Base-by-base conservation (phyloP, 2,329 filamentous ascomycete genomes). In the Lecanicillium sp. region DNA sequence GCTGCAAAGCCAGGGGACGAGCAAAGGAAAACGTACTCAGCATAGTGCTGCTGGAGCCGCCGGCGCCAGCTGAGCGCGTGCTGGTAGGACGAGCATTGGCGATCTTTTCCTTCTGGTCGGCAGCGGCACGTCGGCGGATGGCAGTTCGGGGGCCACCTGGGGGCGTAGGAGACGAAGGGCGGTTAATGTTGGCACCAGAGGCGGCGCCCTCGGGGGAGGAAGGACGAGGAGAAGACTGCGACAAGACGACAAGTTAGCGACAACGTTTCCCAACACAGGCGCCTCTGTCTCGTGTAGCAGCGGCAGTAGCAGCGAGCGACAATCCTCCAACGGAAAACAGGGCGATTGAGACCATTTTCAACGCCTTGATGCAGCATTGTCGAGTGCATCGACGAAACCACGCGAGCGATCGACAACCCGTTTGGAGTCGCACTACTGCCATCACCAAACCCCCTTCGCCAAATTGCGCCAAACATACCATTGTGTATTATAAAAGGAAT, bases 11-110 rank as follows among this genome's bases (percentile, higher is more conserved):
- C n/a, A n/a, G n/a, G n/a, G n/a, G n/a, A n/a, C n/a, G 33, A 19
- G 6, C 15, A 31, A 18, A 32, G 25, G 19, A 30, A 12, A 33
- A 78, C 83, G 51, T 83, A 87, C 89, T 90, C 71, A 98, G 74
- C 92, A 98, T 98, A 38, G 92, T 98, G 70, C 87, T 94, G 64
- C 84, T 94, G 61, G 88, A 95, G 49, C 92, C 92, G 51, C 92
- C 92, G 14, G 92, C 92, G 52, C 92, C 92, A 25, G 92, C 92
- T 29, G 90, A 81, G 55, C 92, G 79, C 50, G 92, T 98, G 70
- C 85, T 94, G 62, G 82, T 85, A 36, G 92, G 92, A 52, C 92
- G 77, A 49, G 79, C 84, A 83, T 94, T 98, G 57, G 90, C 89
- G 53, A 90, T 79, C 68, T 94, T 92, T 68, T 96, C 92, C 67